Conservation (phyloP, 768 basidiomycete genomes). For the Botryobasidium botryosum region DNA sequence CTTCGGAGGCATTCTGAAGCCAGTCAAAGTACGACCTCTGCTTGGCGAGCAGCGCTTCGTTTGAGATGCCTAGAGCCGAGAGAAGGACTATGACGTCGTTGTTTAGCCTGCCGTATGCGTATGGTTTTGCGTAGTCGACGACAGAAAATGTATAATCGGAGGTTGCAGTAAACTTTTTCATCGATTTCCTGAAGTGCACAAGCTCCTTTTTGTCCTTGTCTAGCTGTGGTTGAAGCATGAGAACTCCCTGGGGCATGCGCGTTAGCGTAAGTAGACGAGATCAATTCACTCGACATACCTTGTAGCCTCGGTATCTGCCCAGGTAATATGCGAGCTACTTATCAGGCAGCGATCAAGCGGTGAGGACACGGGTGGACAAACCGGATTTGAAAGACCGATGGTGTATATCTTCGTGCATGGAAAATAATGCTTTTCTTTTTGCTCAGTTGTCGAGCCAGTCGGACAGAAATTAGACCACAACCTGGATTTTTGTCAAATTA, state of each 20-base stretch:
- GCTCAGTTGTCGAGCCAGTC: conserved; percentile 35
- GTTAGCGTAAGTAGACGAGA: background rate
- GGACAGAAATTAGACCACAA: conserved; percentile 43
- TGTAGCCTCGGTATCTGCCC: conserved; percentile 47
- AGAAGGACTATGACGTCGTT: conserved; percentile 53
- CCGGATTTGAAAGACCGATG: conserved; percentile 46
- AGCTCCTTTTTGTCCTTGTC: conserved; percentile 27
- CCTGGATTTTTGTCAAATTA: conserved; percentile 18
- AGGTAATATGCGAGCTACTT: too few relatives aligned
- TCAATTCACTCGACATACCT: conserved; percentile 21
- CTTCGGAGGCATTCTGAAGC: conserved; percentile 33
- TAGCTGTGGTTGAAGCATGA: conserved; percentile 48
- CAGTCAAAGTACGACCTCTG: conserved; percentile 42
- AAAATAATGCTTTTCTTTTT: conserved; percentile 38
- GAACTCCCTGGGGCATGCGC: conserved; percentile 27
- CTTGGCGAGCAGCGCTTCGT: conserved; percentile 36
- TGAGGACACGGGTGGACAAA: too few relatives aligned
- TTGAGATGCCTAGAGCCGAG: conserved; percentile 41
- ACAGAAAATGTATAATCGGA: conserved; percentile 46
- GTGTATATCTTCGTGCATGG: conserved; percentile 38
- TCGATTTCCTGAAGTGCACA: conserved; percentile 46
- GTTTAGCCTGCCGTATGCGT: conserved; percentile 47
- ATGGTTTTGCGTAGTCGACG: conserved; percentile 45
- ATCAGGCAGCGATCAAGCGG: too few relatives aligned
- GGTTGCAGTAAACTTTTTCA: conserved; percentile 49